Evolutionary conservation across 208 protist species (phyloP), one percentile per base, ranked within the genome.

Genomic region (Trypanosoma grayi): DNA sequence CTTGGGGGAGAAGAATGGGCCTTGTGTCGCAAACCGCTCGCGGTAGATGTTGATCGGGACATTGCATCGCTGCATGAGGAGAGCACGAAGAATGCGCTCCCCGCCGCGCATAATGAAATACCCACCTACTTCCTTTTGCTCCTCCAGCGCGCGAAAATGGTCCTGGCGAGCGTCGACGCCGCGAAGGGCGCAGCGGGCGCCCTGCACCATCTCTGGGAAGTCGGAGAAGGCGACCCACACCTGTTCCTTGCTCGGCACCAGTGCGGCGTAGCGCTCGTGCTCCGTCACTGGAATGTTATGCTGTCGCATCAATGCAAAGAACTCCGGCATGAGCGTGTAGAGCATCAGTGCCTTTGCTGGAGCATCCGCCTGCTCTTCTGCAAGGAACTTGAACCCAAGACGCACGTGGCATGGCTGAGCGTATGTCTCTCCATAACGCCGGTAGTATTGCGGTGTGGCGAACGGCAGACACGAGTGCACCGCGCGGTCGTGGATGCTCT

Each of bases 71-170:
- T 92, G 92, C 75, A 97, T 85, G 39, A 99, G 77, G 22, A 99
- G 74, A 40, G 99, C 72, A 59, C 99, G 97, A 25, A 99, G 72
- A 47, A 99, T 90, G 40, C 97, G 98, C 79, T 99, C 99, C 20
- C 94, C 86, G 37, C 99, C 99, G 58, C 98, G 97, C 66, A 98
- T 85, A 58, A 99, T 90, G 71, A 99, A 99, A 89, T 99, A 99
- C 18, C 98, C 98, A 45, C 98, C 99, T n/a, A 97, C 47, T 79
- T 99, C 98, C 67, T 95, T 83, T 47, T 85, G 77, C 68, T 99
- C 96, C 80, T 99, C 97, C 28, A 91, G 34, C 2, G 82, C 90
- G 40, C 84, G 72, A 65, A 83, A 79, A 64, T 90, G 70, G 65
- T 95, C 90, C 44, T 79, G 54, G 31, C 73, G 67, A 37, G 74